Conservation (phyloP, 2,329 filamentous ascomycete genomes). For the Capronia coronata region DNA sequence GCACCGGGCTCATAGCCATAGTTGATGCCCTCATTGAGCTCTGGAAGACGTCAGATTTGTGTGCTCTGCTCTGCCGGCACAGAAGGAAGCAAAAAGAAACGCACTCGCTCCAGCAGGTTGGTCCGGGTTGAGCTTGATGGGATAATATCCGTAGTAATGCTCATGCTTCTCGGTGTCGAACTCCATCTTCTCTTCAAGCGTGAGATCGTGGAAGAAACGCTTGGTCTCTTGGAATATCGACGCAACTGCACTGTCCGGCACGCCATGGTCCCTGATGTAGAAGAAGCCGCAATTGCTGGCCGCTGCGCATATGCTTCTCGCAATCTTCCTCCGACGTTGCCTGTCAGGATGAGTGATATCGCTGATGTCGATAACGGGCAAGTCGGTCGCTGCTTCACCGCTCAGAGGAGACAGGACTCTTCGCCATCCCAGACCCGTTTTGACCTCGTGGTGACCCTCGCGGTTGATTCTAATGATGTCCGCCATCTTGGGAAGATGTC, state of each 20-base stretch:
- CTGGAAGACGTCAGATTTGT: conserved; percentile 1
- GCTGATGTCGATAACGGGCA: conserved; percentile 50
- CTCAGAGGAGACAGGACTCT: conserved; percentile 5
- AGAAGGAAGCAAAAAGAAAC: neutral
- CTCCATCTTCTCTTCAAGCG: conserved; percentile 20
- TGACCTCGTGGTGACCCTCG: conserved; percentile 15
- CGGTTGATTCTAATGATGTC: conserved; percentile 10
- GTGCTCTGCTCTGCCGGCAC: neutral
- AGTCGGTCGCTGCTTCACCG: conserved; percentile 35
- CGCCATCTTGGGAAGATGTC: no score
- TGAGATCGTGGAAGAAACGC: conserved; percentile 20
- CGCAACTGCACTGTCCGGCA: conserved; percentile 34
- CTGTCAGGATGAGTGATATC: conserved; percentile 34
- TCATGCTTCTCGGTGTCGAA: conserved; percentile 18
- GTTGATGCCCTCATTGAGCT: conserved; percentile 22
- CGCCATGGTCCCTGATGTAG: conserved; percentile 44
- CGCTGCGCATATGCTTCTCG: conserved; percentile 40
- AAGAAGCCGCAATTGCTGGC: conserved; percentile 47
- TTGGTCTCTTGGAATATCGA: conserved; percentile 13
- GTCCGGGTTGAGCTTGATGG: conserved; percentile 12
- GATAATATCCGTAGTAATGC: conserved; percentile 23
- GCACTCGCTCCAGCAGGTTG: conserved; percentile 18
- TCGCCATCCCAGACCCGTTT: conserved; percentile 20
- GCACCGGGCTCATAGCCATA: conserved; percentile 16
- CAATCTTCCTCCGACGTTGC: conserved; percentile 37